Evolutionary conservation across 2,329 filamentous ascomycete species (phyloP).

Genomic region (Aspergillus novofumigatus): DNA sequence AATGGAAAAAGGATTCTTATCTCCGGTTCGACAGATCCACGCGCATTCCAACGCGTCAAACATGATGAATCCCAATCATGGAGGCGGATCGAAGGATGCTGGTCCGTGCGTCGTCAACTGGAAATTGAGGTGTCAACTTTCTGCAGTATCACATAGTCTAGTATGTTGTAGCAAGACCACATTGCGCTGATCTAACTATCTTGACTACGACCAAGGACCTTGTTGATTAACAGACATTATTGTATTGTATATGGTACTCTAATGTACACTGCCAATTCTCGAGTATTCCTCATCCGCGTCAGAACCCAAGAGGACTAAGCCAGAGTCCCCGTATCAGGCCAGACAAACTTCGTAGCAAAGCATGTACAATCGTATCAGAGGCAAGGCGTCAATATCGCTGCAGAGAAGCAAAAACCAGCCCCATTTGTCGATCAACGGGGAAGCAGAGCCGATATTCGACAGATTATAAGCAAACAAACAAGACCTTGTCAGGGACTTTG

Average conservation of each 20-base stretch:
- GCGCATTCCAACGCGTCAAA: neutral
- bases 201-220: neutral
- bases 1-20: neutral
- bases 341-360: neutral
- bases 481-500: neutral
- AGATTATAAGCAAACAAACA: neutral
- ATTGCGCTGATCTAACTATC: no score
- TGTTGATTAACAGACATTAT: neutral
- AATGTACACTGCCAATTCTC: neutral
- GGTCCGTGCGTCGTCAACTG: neutral
- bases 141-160: neutral
- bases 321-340: neutral
- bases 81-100: neutral
- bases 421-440: neutral
- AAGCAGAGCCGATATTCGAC: neutral
- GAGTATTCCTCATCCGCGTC: neutral
- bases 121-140: neutral
- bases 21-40: neutral
- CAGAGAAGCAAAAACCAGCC: conserved; percentile 2
- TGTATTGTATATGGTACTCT: neutral
- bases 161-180: neutral
- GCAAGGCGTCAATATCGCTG: conserved; percentile 1
- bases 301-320: neutral
- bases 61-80: neutral
- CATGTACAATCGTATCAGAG: neutral